Evolutionary conservation across 139 green algal species (phyloP).

Genomic region (Coccomyxa sp.): DNA sequence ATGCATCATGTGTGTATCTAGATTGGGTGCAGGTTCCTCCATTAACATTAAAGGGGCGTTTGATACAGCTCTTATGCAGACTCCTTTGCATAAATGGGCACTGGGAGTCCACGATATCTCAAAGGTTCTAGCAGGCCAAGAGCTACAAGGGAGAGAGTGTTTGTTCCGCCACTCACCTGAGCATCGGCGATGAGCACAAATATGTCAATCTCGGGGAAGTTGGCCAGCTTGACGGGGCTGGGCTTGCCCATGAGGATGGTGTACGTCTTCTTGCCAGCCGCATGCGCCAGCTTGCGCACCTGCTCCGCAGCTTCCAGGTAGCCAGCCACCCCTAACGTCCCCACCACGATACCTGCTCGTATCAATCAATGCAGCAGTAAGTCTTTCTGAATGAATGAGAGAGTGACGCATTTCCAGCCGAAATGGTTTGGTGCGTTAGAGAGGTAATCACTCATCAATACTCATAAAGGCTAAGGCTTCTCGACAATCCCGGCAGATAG

Average conservation of each 20-base stretch:
- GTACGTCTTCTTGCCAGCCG: constrained; percentile 83
- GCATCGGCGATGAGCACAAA: constrained; percentile 75
- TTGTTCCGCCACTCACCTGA: constrained; percentile 13
- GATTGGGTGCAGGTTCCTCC: no score
- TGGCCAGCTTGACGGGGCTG: constrained; percentile 92
- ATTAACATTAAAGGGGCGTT: no score
- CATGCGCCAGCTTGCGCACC: constrained; percentile 40
- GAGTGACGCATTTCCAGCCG: background rate
- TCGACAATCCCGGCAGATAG: background rate
- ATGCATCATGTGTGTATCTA: no score
- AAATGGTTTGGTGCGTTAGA: background rate
- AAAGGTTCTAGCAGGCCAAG: background rate
- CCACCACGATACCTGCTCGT: constrained; percentile 57
- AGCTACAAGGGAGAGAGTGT: background rate
- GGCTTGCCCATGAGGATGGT: constrained; percentile 87
- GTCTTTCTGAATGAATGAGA: background rate
- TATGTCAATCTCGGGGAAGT: constrained; percentile 92
- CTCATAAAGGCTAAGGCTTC: background rate
- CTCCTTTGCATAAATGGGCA: no score
- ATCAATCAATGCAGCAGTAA: background rate
- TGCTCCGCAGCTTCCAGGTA: constrained; percentile 57
- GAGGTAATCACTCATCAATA: background rate
- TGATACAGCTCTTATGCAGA: no score
- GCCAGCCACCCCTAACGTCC: constrained; percentile 76
- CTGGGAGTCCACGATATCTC: no score